Evolutionary conservation across 257 asterid genomes (phyloP).

Genomic region (Thymus mandschuricus): DNA sequence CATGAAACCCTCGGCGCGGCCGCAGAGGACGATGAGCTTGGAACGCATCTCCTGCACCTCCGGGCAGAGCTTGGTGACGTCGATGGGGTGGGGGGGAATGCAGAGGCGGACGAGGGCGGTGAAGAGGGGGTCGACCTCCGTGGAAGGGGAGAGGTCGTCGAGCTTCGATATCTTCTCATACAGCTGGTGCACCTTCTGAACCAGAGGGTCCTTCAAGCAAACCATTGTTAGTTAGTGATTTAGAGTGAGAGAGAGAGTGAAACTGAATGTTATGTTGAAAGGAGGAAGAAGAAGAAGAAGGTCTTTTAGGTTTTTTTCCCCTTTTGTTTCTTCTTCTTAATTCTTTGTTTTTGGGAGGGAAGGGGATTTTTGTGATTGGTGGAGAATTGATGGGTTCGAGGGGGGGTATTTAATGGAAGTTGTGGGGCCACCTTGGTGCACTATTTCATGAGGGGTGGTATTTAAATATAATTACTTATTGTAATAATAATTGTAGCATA

Average conservation of each 20-base stretch:
- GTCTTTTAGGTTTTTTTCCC: too few relatives aligned
- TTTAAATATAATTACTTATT: too few relatives aligned
- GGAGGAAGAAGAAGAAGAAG: too few relatives aligned
- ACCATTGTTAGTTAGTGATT: constrained; percentile 49
- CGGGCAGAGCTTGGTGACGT: constrained; percentile 67
- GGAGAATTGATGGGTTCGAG: too few relatives aligned
- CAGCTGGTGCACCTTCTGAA: constrained; percentile 54
- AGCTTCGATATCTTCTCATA: constrained; percentile 63
- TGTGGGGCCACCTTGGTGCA: constrained; percentile 37
- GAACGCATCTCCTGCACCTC: constrained; percentile 59
- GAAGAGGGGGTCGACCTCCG: constrained; percentile 68
- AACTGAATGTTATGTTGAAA: too few relatives aligned
- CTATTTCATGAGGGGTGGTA: too few relatives aligned
- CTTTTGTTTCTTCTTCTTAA: too few relatives aligned
- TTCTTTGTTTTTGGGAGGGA: too few relatives aligned
- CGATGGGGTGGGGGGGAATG: constrained; percentile 81
- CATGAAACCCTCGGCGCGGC: constrained; percentile 73
- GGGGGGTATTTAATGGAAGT: constrained; percentile 38
- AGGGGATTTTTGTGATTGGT: too few relatives aligned
- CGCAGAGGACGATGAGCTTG: constrained; percentile 68
- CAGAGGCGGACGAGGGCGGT: constrained; percentile 72
- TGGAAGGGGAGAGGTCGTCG: constrained; percentile 65
- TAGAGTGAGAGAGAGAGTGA: too few relatives aligned
- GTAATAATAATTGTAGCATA: too few relatives aligned
- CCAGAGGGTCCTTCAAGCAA: constrained; percentile 75